Evolutionary conservation across 1,139 yeast species (phyloP), one percentile per base, ranked within the genome.

Genomic region (Taiozyma sp.): DNA sequence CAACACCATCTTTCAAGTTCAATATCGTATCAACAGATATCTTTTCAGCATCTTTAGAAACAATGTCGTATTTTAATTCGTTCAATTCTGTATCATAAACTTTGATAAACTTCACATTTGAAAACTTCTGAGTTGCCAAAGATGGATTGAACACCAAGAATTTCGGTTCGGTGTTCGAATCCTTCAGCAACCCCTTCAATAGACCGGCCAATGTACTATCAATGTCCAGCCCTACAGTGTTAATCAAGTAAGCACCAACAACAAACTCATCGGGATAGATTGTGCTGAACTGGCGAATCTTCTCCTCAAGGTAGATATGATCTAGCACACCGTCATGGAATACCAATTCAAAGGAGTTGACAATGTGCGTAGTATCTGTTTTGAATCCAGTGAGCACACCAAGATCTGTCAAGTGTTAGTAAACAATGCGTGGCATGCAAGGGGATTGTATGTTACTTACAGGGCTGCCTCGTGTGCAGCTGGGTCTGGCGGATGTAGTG

Each of bases 21-120:
- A 61, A 44, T 2, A 58, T 54, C 1, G 60, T 50, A 44, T 60
- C 57, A 16, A 61, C 54, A 1, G 63, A 61, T n/a, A 54, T 49
- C 46, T 58, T 62, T 39, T 59, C 60, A 16, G 57, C 54, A 10
- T 46, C 51, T 41, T 54, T 56, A 4, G 58, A 45, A 3, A 54
- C 51, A 14, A 52, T 49, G 2, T 49, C 50, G 27, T 29, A 39
- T 32, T 48, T 51, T 22, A 57, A 28, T 29, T 55, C 59, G 3
- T 29, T 40, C 7, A 55, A 51, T 2, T 45, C 22, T 1, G 28
- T 13, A 38, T 52, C 49, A 43, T 39, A 57, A 13, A 58, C 43
- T n/a, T 47, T 48, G 44, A 48, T 52, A 44, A 52, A 58, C 39
- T 52, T 48, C 4, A 54, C 59, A 39, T 58, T 59, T 4, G 52